Base-by-base conservation (phyloP, 805 yeast genomes). In the Kregervanrija fluxuum region DNA sequence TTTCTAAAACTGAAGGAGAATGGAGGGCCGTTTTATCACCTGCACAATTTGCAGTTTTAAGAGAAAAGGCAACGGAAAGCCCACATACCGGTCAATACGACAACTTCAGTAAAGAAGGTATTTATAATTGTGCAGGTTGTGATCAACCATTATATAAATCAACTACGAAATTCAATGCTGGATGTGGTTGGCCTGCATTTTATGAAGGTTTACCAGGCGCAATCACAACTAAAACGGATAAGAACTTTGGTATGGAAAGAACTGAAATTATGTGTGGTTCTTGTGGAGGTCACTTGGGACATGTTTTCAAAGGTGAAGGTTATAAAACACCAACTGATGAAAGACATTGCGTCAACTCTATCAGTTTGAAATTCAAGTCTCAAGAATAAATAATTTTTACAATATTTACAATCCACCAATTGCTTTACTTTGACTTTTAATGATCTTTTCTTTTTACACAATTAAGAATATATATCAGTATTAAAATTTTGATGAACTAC, bases 121-220 rank as follows among this genome's bases (percentile, higher is more conserved):
- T 76, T 2, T 93, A 89, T 63, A 67, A 68, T 38, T 93, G 99
- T 67, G 96, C 85, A 0, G 98, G 83, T 5, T 93, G 99, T 65
- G 73, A 71, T 41, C 68, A 75, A 37, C 95, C 96, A 11, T 66
- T 93, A 30, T 93, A 93, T 64, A 74, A 74, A 48, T 80, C 95
- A 30, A 68, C 73, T 31, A 75, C 96, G 3, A 91, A 93, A 63
- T 93, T 93, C 56, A 81, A 83, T 46, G 79, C 95, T 11, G 88
- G 88, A 43, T 93, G 99, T 64, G 99, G 99, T 2, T 93, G 99
- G 99, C 99, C 99, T 1, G 90, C 96, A 0, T 93, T 93, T 64
- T 91, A 82, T 62, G 84, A 87, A 46, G 96, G 95, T 1, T 68
- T 86, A 35, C 95, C 95, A 0, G 90, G 89, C 0, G 73, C 95